Percentiles rank a stretch among this genome's conserved stretches.
Evolutionary conservation across 495 filamentous ascomycete species (phyloP).

Genomic region (Chaetomidium leptoderma): DNA sequence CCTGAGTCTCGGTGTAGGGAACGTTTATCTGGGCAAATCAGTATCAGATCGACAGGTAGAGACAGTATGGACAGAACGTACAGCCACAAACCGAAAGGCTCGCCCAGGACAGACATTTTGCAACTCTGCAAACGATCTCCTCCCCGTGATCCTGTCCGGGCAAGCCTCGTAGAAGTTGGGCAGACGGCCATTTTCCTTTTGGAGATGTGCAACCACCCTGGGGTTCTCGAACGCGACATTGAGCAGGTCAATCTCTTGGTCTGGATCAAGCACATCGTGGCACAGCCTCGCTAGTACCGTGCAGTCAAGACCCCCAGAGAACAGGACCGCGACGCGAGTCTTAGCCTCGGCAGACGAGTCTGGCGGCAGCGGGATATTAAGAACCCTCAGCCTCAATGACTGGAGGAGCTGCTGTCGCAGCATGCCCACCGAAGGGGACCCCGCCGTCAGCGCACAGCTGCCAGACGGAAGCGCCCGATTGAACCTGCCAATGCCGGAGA

Average conservation of each 20-base stretch:
- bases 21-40: constrained; percentile 62
- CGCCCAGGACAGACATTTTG: constrained; percentile 64
- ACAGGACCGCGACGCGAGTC: constrained; percentile 72
- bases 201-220: constrained; percentile 51
- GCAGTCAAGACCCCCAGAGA: constrained; percentile 93
- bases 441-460: constrained; percentile 37
- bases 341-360: constrained; percentile 22
- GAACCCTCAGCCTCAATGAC: constrained; percentile 62
- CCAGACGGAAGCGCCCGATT: constrained; percentile 50
- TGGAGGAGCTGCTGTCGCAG: constrained; percentile 57
- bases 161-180: constrained; percentile 67
- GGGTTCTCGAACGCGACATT: constrained; percentile 98
- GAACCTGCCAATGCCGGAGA: constrained; percentile 58
- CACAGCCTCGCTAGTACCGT: constrained; percentile 76
- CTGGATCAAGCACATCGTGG: constrained; percentile 69
- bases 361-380: constrained; percentile 61
- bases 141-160: constrained; percentile 84
- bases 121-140: constrained; percentile 70
- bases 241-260: constrained; percentile 75
- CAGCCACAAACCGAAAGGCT: constrained; percentile 72
- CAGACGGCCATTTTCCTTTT: constrained; percentile 20
- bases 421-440: constrained; percentile 51
- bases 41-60: not conserved
- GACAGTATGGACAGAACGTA: constrained; percentile 28
- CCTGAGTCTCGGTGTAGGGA: constrained; percentile 67